Base-by-base conservation (phyloP, 331 rosid species). In the Phaseolus coccineus region DNA sequence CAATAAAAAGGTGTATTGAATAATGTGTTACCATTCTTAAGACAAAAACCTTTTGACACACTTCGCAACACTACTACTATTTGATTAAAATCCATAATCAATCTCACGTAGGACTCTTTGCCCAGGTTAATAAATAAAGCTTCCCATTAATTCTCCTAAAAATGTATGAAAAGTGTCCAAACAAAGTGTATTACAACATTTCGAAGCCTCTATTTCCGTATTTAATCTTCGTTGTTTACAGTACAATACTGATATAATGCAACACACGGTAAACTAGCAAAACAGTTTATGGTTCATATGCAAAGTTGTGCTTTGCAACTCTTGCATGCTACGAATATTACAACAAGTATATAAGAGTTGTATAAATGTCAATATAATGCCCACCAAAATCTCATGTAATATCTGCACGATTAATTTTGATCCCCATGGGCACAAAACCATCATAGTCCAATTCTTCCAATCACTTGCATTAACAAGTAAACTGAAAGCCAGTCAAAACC, bases 391-490 rank as follows among this genome's bases (percentile, higher is more conserved):
- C 25, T 77, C 59, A 62, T 28, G 56, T 42, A 52, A 52, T 55
- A 77, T 62, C 62, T 42, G 12, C 25, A 27, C 1, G 3, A 27
- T 46, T 37, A 24, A 37, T 58, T 48, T 58, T 70, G 7, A 57
- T 33, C 46, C 71, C 4, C 73, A 6, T 19, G 48, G 55, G 44
- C 69, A 22, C 52, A 30, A 73, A 82, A 71, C 56, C 27, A 46
- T 25, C 50, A 73, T 78, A 71, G 65, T 55, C 66, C 14, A 30
- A 31, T 46, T 25, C 62, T 73, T 44, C 63, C 35, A 48, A 25
- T 67, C 48, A 59, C 77, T 74, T 59, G 72, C 47, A 59, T 22
- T 14, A 67, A 66, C 33, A 69, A 57, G 53, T 47, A 69, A 70
- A 5, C 52, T 5, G 4, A 44, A 42, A 63, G 77, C 30, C 8